A percentile compares a stretch with the other conserved stretches of the same genome.
phyloP scores from a whole-genome alignment of 108 stramenopile genomes.

The Nitzschia sp. region DNA sequence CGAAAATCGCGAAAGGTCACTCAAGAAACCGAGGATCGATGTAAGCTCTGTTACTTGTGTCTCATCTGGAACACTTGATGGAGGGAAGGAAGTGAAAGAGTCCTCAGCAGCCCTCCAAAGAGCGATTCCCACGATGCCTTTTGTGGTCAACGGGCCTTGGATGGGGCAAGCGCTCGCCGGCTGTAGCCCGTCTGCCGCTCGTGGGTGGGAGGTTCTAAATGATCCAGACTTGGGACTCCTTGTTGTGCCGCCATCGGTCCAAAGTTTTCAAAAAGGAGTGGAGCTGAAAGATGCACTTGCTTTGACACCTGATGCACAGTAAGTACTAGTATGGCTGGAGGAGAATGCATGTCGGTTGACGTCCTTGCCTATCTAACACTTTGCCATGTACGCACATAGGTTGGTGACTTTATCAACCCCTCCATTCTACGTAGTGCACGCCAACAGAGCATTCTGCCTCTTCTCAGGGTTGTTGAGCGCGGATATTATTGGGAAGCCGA shows the following conservation, averaged over 20 bases:
- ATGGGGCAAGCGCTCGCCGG: background rate
- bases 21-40: conserved; percentile 19
- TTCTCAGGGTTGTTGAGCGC: background rate
- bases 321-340: background rate
- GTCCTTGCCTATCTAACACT: background rate
- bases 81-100: background rate
- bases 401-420: conserved; percentile 1
- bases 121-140: background rate
- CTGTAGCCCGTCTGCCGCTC: background rate
- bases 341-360: background rate
- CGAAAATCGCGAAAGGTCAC: background rate
- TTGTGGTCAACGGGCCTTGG: background rate
- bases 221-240: background rate
- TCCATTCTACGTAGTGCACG: conserved; percentile 16
- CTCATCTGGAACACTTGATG: background rate
- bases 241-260: background rate
- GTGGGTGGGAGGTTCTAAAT: conserved; percentile 1
- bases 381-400: background rate
- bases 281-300: conserved; percentile 1
- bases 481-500: conserved; percentile 12
- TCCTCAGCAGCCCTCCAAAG: background rate
- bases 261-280: background rate
- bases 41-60: conserved; percentile 16
- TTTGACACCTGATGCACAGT: conserved; percentile 11
- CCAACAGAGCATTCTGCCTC: conserved; percentile 15